Evolutionary conservation across 2,329 filamentous ascomycete genomes (phyloP), one percentile per base, ranked within the genome.

Genomic region (Aspergillus japonicus): DNA sequence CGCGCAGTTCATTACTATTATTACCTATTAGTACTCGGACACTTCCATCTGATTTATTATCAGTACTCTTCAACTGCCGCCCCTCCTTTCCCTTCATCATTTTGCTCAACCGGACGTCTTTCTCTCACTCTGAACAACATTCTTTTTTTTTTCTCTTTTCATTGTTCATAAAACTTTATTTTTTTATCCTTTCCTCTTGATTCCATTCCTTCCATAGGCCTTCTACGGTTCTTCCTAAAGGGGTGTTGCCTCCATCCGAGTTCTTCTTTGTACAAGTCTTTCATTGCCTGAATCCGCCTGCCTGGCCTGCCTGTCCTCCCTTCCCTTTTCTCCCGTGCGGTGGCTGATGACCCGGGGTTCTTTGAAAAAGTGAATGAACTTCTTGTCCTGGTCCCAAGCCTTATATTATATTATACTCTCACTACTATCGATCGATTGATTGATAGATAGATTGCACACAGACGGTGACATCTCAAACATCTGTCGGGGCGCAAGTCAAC

Each of bases 281-380:
- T 47, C 54, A 47, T 54, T 26, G 33, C 47, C 39, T 56, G 33
- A 35, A 44, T 51, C 48, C n/a, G 26, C 50, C 49, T 39, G 21
- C 44, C 55, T 57, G 19, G 44, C 49, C 47, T 23, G 23, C 26
- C 26, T 29, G 26, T n/a, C 21, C 33, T 44, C 35, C 26, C n/a
- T 54, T 52, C 16, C 35, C 52, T 42, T 55, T 42, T 44, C 50
- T 47, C 53, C 44, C 39, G 48, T 12, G 50, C 39, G 47, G 60
- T 59, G 58, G 58, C 51, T 53, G 56, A 47, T 49, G n/a, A 53
- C 48, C 39, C 6, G 14, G 33, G 31, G 50, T 58, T 58, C 57
- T 57, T 56, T 56, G 50, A 58, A 35, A 35, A 58, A 33, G 58
- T 63, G 61, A 42, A 60, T 55, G 33, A 19, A 23, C 26, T 33